phyloP scores from a whole-genome alignment of 129 eudicot species.

The Logfia minima region DNA sequence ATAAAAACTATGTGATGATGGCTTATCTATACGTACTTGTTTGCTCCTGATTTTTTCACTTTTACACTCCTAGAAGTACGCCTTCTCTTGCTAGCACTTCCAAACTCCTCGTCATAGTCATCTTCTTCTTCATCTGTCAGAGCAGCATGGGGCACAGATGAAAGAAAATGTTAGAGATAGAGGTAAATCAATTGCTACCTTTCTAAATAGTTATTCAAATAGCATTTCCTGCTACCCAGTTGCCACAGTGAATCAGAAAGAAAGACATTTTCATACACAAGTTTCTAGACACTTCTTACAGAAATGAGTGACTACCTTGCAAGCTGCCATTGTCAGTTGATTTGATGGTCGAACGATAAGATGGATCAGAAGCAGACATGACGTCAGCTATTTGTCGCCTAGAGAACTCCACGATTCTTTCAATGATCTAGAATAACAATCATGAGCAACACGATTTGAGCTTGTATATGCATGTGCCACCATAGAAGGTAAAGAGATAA shows the following conservation, averaged over 20 bases:
- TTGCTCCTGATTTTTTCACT: constrained; percentile 61
- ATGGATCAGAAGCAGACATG: constrained; percentile 82
- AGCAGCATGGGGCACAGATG: constrained; percentile 7
- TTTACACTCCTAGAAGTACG: constrained; percentile 67
- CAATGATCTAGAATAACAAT: constrained; percentile 62
- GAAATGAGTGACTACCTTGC: constrained; percentile 52
- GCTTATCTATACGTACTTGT: constrained; percentile 48
- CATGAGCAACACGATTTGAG: constrained; percentile 16
- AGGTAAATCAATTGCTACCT: constrained; percentile 15
- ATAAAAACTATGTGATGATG: background rate
- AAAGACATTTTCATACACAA: background rate
- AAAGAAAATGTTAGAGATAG: background rate
- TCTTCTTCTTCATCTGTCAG: constrained; percentile 62
- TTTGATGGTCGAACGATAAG: constrained; percentile 68
- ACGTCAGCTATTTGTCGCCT: constrained; percentile 80
- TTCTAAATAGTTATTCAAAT: background rate
- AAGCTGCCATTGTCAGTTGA: constrained; percentile 56
- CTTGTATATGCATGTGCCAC: constrained; percentile 3
- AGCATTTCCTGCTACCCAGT: background rate
- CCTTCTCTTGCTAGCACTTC: constrained; percentile 77
- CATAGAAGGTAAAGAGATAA: constrained; percentile 16
- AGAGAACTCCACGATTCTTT: constrained; percentile 88
- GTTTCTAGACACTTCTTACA: constrained; percentile 8
- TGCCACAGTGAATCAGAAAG: constrained; percentile 2
- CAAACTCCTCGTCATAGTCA: constrained; percentile 65